phyloP scores from a whole-genome alignment of 2,329 filamentous ascomycete species.

The Pseudogymnoascus sp. region DNA sequence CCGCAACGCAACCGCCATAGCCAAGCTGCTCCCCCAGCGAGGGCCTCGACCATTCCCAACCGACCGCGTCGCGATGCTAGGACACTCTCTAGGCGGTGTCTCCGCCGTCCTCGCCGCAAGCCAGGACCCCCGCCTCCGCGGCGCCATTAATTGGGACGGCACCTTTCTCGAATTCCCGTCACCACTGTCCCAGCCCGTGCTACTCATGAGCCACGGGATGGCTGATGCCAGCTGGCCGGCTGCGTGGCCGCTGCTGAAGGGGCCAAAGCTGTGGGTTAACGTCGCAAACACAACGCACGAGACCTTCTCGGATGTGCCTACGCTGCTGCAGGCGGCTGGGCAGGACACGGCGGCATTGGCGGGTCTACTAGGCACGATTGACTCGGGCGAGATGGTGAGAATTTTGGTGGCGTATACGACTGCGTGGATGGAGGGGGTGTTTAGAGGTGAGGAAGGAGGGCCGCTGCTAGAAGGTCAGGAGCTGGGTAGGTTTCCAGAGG shows the following conservation, averaged over 20 bases:
- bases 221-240: background rate
- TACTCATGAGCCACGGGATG: slow-evolving; percentile 24
- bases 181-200: slow-evolving; percentile 32
- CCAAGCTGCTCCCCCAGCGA: slow-evolving; percentile 14
- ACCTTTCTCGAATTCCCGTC: slow-evolving; percentile 24
- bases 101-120: slow-evolving; percentile 27
- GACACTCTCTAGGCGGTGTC: slow-evolving; percentile 28
- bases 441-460: background rate
- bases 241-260: background rate
- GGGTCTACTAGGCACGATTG: background rate
- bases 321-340: background rate
- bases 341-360: background rate
- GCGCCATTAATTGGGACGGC: slow-evolving; percentile 34
- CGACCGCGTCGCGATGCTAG: slow-evolving; percentile 24
- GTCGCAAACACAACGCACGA: background rate
- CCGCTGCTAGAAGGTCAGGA: background rate
- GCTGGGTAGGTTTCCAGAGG: background rate
- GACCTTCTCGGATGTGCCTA: background rate
- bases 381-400: background rate
- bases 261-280: background rate
- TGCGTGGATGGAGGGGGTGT: background rate
- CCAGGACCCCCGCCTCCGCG: slow-evolving; percentile 25
- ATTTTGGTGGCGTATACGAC: background rate
- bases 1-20: background rate
- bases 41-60: background rate